Percentiles rank a stretch among this genome's conserved stretches.
These are phyloP conservation scores for Penicillium sp. DNA, from an alignment of 2,329 filamentous ascomycete species.

Conservation along the genomic window DNA sequence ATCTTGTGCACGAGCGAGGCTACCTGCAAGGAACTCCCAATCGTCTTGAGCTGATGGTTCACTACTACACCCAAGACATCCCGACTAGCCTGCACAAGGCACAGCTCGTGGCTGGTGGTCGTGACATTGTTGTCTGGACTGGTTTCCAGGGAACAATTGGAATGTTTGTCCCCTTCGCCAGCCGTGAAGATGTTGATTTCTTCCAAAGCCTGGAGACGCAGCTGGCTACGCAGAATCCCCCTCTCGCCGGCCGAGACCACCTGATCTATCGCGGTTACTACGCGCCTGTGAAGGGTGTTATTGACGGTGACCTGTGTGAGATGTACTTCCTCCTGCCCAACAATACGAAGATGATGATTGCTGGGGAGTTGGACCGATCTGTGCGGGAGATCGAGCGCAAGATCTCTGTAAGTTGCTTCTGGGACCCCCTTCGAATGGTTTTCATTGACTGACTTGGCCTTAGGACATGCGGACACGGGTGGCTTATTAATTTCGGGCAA, in stretches of 20 bases:
- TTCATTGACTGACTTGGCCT: constrained; percentile 14
- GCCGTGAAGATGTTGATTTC: constrained; percentile 93
- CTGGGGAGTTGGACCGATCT: constrained; percentile 84
- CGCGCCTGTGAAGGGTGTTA: constrained; percentile 90
- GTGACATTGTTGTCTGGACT: constrained; percentile 89
- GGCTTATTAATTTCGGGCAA: constrained; percentile 47
- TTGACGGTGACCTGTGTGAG: constrained; percentile 96
- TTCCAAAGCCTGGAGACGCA: constrained; percentile 93
- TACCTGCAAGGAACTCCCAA: constrained; percentile 90
- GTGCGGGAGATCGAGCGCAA: constrained; percentile 94
- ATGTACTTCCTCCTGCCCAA: constrained; percentile 78
- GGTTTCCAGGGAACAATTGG: constrained; percentile 93
- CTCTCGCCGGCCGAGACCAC: constrained; percentile 88
- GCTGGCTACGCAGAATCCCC: constrained; percentile 80
- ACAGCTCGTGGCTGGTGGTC: constrained; percentile 83
- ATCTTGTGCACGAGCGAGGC: constrained; percentile 83
- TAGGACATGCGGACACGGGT: constrained; percentile 60
- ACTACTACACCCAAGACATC: constrained; percentile 89
- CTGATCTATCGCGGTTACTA: constrained; percentile 96
- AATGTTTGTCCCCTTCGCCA: constrained; percentile 86
- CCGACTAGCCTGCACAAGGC: constrained; percentile 89
- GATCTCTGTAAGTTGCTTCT: constrained; percentile 62
- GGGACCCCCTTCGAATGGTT: background rate
- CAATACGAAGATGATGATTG: constrained; percentile 94
- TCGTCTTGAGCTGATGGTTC: constrained; percentile 78